Percentiles rank a stretch among this genome's conserved stretches.
These are phyloP conservation scores for Starmerella stellata DNA, from an alignment of 805 yeast species.

Conservation along the genomic window DNA sequence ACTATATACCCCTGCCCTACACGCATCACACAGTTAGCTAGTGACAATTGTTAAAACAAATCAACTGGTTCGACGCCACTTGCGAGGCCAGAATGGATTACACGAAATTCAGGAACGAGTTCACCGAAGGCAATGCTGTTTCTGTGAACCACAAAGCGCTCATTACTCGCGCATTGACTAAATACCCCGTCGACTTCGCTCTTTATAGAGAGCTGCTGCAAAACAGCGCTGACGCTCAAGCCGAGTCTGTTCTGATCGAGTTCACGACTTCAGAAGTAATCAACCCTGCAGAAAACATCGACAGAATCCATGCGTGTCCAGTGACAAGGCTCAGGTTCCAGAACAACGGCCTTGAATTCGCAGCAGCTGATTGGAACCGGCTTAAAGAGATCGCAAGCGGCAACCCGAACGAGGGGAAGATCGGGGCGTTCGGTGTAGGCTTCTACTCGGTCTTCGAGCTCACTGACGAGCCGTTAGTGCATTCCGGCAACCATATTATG, in stretches of 20 bases:
- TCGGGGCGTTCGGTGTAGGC: constrained; percentile 30
- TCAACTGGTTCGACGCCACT: no score
- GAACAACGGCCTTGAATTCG: constrained; percentile 24
- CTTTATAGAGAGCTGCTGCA: constrained; percentile 26
- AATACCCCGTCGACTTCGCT: constrained; percentile 29
- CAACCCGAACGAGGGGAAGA: constrained; percentile 28
- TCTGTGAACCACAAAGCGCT: constrained; percentile 27
- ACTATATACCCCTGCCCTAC: no score
- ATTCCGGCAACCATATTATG: constrained; percentile 25
- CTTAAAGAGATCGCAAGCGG: constrained; percentile 28
- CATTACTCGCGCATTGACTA: constrained; percentile 27
- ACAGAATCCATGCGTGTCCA: constrained; percentile 19
- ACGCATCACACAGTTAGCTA: no score
- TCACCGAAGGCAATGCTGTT: constrained; percentile 19
- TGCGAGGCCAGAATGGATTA: no score
- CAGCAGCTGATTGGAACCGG: constrained; percentile 26
- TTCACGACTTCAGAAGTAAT: constrained; percentile 14
- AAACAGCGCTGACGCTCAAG: constrained; percentile 27
- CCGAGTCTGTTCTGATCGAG: constrained; percentile 21
- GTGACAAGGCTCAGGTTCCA: constrained; percentile 16
- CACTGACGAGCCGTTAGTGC: constrained; percentile 64
- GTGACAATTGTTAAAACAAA: no score
- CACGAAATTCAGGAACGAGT: constrained; percentile 9
- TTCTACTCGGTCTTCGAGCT: constrained; percentile 63
- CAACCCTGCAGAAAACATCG: constrained; percentile 1